Percentiles rank a stretch among this genome's conserved stretches.
Conservation (phyloP, 306 rosid species). For the Acacia melanoxylon region DNA sequence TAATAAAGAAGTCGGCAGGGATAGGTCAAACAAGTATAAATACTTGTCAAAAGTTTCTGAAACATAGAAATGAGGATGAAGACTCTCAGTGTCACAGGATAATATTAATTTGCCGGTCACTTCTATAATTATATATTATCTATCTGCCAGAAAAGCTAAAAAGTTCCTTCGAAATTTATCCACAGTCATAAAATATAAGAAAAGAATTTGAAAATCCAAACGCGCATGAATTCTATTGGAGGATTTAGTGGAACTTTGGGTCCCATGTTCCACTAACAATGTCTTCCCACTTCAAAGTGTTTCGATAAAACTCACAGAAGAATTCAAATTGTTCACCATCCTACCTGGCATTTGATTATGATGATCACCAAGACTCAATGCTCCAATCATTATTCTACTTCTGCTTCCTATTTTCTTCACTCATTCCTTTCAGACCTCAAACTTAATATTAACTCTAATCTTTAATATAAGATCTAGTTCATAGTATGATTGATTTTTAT, state of each 20-base stretch:
- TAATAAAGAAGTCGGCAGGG: constrained; percentile 25
- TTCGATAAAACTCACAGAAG: background rate
- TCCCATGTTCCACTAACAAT: background rate
- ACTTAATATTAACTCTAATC: background rate
- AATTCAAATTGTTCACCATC: background rate
- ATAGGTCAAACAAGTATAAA: background rate
- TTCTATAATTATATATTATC: background rate
- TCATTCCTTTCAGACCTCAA: background rate
- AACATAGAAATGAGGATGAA: background rate
- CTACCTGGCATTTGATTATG: constrained; percentile 35
- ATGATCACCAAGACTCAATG: constrained; percentile 35
- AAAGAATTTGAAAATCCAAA: background rate
- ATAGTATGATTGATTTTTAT: too few relatives aligned
- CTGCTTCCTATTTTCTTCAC: background rate
- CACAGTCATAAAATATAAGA: background rate
- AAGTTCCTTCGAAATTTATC: background rate
- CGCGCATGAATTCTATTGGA: constrained; percentile 46
- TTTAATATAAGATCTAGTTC: too few relatives aligned
- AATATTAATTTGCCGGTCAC: constrained; percentile 16
- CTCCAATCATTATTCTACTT: constrained; percentile 40
- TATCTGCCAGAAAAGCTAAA: background rate
- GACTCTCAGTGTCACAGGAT: constrained; percentile 8
- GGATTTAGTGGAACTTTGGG: constrained; percentile 50
- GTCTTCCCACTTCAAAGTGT: constrained; percentile 34
- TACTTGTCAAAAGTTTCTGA: background rate